Evolutionary conservation across 1,284 basidiomycete species (phyloP), one percentile per base, ranked within the genome.

Genomic region (Pyrrhoderma noxium): DNA sequence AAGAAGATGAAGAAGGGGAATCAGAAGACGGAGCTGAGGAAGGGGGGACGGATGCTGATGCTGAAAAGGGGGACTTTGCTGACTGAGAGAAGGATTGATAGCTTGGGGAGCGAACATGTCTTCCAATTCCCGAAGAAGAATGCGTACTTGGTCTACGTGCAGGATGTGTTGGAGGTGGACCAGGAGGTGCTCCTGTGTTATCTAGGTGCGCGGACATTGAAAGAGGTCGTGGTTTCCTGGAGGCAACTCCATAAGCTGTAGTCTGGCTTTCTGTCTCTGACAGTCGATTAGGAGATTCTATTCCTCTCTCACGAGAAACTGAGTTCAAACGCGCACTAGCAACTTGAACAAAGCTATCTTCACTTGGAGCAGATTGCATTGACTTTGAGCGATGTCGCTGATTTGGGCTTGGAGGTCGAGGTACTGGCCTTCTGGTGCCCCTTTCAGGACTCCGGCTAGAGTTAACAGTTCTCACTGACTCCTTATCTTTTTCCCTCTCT

Each of bases 151-250:
- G 59, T 52, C 76, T 74, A 25, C 78, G 73, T 55, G 76, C 75
- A 0, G 83, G 82, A 60, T 85, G 83, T 3, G 64, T 75, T 0
- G 80, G 80, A 0, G 80, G 78, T 0, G 71, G 62, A 53, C 58
- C 57, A 48, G 47, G 56, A 4, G 65, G 65, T n/a, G 64, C 62
- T 9, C 27, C 27, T 31, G 27, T 31, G 27, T 31, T 31, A 31
- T 31, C 27, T 31, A 11, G 11, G 11, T 31, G 27, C 7, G 27
- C 5, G 11, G 7, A 5, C 27, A 31, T 31, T 5, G 27, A 31
- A 11, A 31, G 11, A 5, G 27, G 27, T 31, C 11, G 5, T 31
- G 11, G 11, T 31, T 31, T 31, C 27, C 11, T 31, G 11, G 5
- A 5, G 11, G 27, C 5, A 5, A 31, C 27, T 31, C 5, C 27